Evolutionary conservation across 2,329 filamentous ascomycete genomes (phyloP).

Genomic region (Ophiostoma ips): DNA sequence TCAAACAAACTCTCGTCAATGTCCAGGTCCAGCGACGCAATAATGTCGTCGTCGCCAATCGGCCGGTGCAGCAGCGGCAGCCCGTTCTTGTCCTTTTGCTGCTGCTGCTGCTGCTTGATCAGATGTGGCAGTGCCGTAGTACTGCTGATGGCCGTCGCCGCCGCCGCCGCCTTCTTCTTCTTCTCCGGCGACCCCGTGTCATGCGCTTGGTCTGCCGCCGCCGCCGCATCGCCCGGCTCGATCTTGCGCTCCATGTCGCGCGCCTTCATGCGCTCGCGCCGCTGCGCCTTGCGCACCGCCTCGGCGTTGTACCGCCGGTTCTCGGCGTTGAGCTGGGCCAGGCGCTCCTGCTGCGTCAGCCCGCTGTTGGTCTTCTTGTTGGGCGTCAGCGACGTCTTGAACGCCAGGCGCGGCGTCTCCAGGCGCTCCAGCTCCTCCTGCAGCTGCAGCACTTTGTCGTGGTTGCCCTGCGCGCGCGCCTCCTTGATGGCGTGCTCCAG

Average conservation of each 20-base stretch:
- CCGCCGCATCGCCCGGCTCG: slow-evolving; percentile 47
- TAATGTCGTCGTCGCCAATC: slow-evolving; percentile 82
- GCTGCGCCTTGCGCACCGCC: slow-evolving; percentile 77
- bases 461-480: slow-evolving; percentile 50
- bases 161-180: slow-evolving; percentile 31
- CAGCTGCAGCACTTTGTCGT: slow-evolving; percentile 37
- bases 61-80: slow-evolving; percentile 61
- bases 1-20: slow-evolving; percentile 70
- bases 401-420: slow-evolving; percentile 58
- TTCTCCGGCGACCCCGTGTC: slow-evolving; percentile 22
- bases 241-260: slow-evolving; percentile 47
- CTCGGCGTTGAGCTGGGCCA: slow-evolving; percentile 69
- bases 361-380: slow-evolving; percentile 31
- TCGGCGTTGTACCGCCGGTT: slow-evolving; percentile 80
- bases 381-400: slow-evolving; percentile 47
- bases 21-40: slow-evolving; percentile 75
- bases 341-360: slow-evolving; percentile 59
- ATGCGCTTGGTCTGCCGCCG: slow-evolving; percentile 48
- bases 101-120: slow-evolving; percentile 39
- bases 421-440: slow-evolving; percentile 49
- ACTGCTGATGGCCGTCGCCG: slow-evolving; percentile 22
- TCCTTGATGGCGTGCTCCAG: slow-evolving; percentile 51
- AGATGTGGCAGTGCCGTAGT: slow-evolving; percentile 42
- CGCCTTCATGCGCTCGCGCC: slow-evolving; percentile 58
- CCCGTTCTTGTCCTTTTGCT: slow-evolving; percentile 44